These are phyloP conservation scores for Leccinum pellstonianum DNA, from an alignment of 768 basidiomycete species.

Conservation along the genomic window DNA sequence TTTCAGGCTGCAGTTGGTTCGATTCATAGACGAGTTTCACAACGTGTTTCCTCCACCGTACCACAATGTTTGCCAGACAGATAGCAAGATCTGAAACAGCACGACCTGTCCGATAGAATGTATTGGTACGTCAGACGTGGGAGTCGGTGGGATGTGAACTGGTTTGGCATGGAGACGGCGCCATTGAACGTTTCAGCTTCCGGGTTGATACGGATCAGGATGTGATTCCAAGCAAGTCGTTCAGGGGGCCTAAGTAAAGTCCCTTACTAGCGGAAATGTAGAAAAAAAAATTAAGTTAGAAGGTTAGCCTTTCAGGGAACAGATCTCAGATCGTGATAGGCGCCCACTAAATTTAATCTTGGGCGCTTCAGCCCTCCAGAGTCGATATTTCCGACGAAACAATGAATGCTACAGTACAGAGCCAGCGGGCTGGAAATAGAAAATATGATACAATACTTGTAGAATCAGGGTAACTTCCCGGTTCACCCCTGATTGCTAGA, in stretches of 20 bases:
- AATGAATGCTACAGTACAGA: constrained; percentile 7
- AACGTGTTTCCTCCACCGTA: neutral
- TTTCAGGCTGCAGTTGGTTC: too few relatives aligned
- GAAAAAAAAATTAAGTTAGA: constrained; percentile 9
- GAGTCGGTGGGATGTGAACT: neutral
- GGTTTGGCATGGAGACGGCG: neutral
- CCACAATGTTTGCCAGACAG: neutral
- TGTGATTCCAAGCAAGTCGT: neutral
- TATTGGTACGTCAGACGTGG: neutral
- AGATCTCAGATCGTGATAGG: constrained; percentile 23
- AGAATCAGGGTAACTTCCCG: neutral
- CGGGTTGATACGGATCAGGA: neutral
- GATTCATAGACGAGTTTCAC: neutral
- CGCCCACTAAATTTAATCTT: neutral
- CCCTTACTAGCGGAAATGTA: neutral
- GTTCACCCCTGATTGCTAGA: constrained; percentile 18
- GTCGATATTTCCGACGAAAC: neutral
- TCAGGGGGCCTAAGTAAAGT: neutral
- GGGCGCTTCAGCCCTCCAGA: neutral
- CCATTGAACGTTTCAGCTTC: neutral
- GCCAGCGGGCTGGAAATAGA: neutral
- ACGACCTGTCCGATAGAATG: neutral
- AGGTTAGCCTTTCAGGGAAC: constrained; percentile 19
- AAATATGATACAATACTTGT: neutral
- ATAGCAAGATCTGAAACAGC: neutral